Base-by-base conservation (phyloP, 108 stramenopile species). In the Aureococcus anophagefferens region DNA sequence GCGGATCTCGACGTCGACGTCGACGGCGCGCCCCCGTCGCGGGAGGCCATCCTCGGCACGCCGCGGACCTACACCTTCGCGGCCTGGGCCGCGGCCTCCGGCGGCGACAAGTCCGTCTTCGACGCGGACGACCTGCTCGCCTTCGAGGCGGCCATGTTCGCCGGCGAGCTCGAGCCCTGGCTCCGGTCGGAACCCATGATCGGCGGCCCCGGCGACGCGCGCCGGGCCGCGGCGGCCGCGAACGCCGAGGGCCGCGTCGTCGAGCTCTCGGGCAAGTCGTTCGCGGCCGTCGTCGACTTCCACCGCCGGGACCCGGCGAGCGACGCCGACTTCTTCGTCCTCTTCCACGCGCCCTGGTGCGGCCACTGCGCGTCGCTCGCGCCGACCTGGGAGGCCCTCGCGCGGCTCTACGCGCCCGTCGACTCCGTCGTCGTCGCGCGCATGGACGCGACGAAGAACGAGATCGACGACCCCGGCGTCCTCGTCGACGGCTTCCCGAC, bases 401-500 rank as follows among this genome's bases (percentile, higher is more conserved):
- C 51, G 21, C 7, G 13, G 51, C 51, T 16, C 7, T 59, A 25
- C 25, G 21, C 21, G 51, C 21, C 21, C 51, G 51, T 59, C 7
- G 21, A 59, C 25, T 59, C 51, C 62, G 83, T 87, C 25, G 64
- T 85, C 29, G 76, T 87, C 64, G 85, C 82, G 66, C 84, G 84
- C 85, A 82, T 87, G 81, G 86, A 87, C 76, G 63, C 81, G 51
- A 87, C 86, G 0, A 81, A 81, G 36, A 87, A 87, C 73, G 86
- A 87, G 71, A 76, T 87, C 32, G 84, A 86, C 67, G 29, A 71
- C 18, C 68, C 66, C 30, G 79, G 81, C 63, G 81, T 86, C 46
- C 46, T 51, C 35, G 77, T 87, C 62, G 34, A 35, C 18, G 85
- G 82, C 14, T 87, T 85, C 83, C 86, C 86, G 62, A 86, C 86